A percentile compares a stretch with the other conserved stretches of the same genome.
Conservation (phyloP, 768 basidiomycete species). For the Lactarius hatsudake region DNA sequence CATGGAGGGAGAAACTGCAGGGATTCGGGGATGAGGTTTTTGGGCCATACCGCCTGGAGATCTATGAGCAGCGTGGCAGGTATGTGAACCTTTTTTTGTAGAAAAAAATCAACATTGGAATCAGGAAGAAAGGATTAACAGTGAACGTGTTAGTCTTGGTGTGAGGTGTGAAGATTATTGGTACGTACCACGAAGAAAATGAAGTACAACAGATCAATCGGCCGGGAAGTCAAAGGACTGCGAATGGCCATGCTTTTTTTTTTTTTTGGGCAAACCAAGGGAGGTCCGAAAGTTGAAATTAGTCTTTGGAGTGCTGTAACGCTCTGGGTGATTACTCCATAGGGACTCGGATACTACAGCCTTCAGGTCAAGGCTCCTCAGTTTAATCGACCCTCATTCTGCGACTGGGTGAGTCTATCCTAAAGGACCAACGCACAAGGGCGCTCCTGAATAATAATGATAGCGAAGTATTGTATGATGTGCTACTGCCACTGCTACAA, state of each 20-base stretch:
- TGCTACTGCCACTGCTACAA: neutral
- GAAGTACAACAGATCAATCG: conserved; percentile 67
- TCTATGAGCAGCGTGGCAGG: conserved; percentile 69
- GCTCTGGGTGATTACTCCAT: no score
- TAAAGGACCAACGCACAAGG: neutral
- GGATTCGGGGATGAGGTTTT: conserved; percentile 45
- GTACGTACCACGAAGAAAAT: conserved; percentile 61
- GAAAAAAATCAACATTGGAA: neutral
- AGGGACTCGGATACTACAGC: no score
- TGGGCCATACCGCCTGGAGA: conserved; percentile 62
- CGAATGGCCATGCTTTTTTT: neutral
- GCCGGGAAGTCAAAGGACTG: conserved; percentile 52
- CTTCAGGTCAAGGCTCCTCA: no score
- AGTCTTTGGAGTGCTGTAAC: neutral
- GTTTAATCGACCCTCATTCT: neutral
- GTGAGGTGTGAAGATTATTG: neutral
- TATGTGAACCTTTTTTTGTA: conserved; percentile 52
- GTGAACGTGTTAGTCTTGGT: neutral
- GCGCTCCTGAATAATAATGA: neutral
- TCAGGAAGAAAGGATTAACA: neutral
- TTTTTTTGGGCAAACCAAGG: neutral
- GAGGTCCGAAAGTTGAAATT: neutral
- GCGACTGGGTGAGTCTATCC: neutral
- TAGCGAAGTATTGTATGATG: neutral
- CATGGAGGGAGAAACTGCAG: conserved; percentile 44